Evolutionary conservation across 805 yeast genomes (phyloP), one percentile per base, ranked within the genome.

Genomic region (Yarrowia divulgata): DNA sequence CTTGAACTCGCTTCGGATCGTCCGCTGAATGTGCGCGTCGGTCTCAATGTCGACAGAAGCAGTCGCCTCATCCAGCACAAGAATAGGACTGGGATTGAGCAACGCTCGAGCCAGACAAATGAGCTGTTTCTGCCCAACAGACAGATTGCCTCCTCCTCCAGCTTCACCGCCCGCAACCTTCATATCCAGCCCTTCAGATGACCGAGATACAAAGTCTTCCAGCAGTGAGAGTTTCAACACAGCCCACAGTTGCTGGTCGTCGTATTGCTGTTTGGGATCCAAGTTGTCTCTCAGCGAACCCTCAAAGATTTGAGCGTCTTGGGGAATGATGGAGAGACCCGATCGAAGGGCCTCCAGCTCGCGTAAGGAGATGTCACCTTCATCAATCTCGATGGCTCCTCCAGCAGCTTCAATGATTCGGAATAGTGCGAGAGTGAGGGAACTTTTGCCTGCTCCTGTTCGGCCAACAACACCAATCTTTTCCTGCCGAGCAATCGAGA

Each of bases 361-460:
- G 69, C 91, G 76, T 7, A 79, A 78, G 1, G 87, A 77, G 66
- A 88, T 89, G 74, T 90, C 87, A 43, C 88, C 75, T 3, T 87
- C 93, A 78, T 92, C 97, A 74, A 91, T 88, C 2, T 73, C 69
- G 62, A 91, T 86, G 14, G 73, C 70, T 16, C 90, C 90, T 10
- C 79, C 76, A 35, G 79, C 78, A 43, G 88, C 78, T 74, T 91
- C 96, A 55, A 84, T 80, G 42, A 90, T 79, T 72, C 96, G 82
- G 78, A 88, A 90, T 64, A 90, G 79, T 0, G 91, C 90, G 34
- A 86, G 82, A 87, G 89, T 87, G 66, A 91, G 85, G 0, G 93
- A 86, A 16, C 91, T 86, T 76, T 90, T 90, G 63, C 97, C 97
- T 5, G 97, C 96, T 74, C 97, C 97, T 0, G 97, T 91, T 76